phyloP scores from a whole-genome alignment of 2,329 filamentous ascomycete genomes.

The Grosmannia clavigera region DNA sequence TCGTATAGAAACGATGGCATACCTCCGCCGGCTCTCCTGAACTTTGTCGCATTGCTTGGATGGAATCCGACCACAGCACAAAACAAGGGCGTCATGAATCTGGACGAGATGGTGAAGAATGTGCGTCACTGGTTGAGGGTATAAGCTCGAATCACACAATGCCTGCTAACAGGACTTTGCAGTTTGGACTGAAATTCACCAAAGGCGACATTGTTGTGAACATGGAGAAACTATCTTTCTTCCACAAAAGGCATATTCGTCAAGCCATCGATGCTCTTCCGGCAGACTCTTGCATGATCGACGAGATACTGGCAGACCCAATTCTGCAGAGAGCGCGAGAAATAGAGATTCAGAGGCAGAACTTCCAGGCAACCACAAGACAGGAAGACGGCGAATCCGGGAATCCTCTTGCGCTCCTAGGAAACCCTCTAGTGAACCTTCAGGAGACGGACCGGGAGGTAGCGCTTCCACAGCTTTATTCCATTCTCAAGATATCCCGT shows the following conservation, averaged over 20 bases:
- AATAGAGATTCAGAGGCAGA: conserved; percentile 7
- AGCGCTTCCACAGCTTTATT: conserved; percentile 4
- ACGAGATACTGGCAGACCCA: conserved; percentile 13
- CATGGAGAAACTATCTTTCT: conserved; percentile 64
- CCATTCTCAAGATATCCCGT: conserved; percentile 10
- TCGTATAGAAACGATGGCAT: conserved; percentile 35
- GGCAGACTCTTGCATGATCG: conserved; percentile 4
- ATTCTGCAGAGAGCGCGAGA: conserved; percentile 10
- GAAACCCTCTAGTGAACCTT: neutral
- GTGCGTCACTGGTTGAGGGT: conserved; percentile 29
- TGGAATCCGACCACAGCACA: conserved; percentile 50
- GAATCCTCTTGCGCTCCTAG: neutral
- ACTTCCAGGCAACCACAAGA: neutral
- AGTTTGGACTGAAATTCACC: conserved; percentile 59
- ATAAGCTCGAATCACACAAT: neutral
- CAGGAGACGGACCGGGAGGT: neutral
- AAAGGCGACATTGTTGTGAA: conserved; percentile 79
- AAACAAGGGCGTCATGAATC: conserved; percentile 56
- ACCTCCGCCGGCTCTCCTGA: conserved; percentile 43
- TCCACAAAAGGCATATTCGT: conserved; percentile 40
- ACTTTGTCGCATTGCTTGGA: conserved; percentile 76
- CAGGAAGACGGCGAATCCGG: neutral
- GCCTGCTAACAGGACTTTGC: neutral
- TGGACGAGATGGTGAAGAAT: conserved; percentile 57
- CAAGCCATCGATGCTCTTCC: conserved; percentile 9